Percentiles rank a stretch among this genome's conserved stretches.
Conservation (phyloP, 345 rosid species). For the Lepidium sativum region DNA sequence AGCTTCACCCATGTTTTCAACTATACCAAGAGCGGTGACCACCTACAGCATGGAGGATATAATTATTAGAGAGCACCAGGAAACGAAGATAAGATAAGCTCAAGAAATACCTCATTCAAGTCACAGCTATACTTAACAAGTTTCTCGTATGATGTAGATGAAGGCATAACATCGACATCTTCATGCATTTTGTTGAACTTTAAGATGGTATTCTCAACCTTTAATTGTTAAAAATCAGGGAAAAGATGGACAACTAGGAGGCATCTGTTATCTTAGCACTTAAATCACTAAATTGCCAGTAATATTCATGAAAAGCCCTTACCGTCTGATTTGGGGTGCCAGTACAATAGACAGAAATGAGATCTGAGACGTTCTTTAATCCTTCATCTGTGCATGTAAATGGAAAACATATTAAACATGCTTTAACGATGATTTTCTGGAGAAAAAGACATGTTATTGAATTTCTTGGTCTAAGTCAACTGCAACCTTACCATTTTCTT, state of each 20-base stretch:
- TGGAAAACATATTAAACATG: neutral
- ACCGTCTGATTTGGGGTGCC: slow-evolving; percentile 59
- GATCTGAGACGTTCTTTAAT: slow-evolving; percentile 39
- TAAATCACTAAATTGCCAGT: slow-evolving; percentile 35
- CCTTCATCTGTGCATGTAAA: slow-evolving; percentile 37
- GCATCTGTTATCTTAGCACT: neutral
- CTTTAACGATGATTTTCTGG: neutral
- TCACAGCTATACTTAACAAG: slow-evolving; percentile 50
- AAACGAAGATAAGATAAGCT: neutral
- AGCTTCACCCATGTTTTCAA: slow-evolving; percentile 49
- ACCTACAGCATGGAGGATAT: slow-evolving; percentile 42
- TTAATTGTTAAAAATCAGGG: slow-evolving; percentile 15
- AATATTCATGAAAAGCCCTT: slow-evolving; percentile 50
- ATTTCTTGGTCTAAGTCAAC: neutral
- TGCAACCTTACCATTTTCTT: slow-evolving; percentile 39
- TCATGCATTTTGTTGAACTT: slow-evolving; percentile 54
- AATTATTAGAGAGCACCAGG: neutral
- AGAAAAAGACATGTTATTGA: neutral
- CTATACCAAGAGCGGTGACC: slow-evolving; percentile 61
- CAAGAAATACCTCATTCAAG: slow-evolving; percentile 42
- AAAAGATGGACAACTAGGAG: slow-evolving; percentile 1
- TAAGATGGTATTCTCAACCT: slow-evolving; percentile 56
- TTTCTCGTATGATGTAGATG: slow-evolving; percentile 50
- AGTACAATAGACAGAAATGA: slow-evolving; percentile 49
- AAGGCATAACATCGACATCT: slow-evolving; percentile 46